phyloP scores from a whole-genome alignment of 371 early-diverging fungal species.

The Sporodiniella umbellata region DNA sequence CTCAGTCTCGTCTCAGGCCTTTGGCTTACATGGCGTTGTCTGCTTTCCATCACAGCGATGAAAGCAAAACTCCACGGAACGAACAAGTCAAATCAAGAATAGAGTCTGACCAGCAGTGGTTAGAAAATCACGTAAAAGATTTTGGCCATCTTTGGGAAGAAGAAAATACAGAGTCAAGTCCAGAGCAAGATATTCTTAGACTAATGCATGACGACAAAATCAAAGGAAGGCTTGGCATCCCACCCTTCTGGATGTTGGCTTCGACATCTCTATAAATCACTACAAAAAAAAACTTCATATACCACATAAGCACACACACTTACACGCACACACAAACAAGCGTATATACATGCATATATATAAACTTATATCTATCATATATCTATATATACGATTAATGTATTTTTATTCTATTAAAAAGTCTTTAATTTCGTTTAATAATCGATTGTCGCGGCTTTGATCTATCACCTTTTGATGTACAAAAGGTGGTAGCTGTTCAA shows the following conservation, averaged over 20 bases:
- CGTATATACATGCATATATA: not conserved
- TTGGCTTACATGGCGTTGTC: constrained; percentile 32
- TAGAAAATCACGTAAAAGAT: constrained; percentile 15
- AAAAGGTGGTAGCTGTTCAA: constrained; percentile 21
- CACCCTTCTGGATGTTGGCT: constrained; percentile 31
- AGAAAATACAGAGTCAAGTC: not conserved
- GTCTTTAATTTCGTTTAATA: constrained; percentile 54
- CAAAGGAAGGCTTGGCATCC: constrained; percentile 29
- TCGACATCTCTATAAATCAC: constrained; percentile 7
- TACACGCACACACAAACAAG: too few relatives aligned
- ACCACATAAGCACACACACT: too few relatives aligned
- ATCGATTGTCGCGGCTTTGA: constrained; percentile 34
- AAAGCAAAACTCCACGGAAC: not conserved
- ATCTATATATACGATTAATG: not conserved
- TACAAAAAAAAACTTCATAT: too few relatives aligned
- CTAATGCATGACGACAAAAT: constrained; percentile 25
- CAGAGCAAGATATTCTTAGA: constrained; percentile 14
- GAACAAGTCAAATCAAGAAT: constrained; percentile 6
- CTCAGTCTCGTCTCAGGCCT: constrained; percentile 18
- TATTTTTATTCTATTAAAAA: constrained; percentile 43
- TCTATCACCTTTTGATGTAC: constrained; percentile 18
- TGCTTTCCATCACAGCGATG: constrained; percentile 14
- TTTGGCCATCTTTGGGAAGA: constrained; percentile 26
- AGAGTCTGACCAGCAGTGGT: constrained; percentile 19
- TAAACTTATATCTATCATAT: constrained; percentile 1